phyloP scores from a whole-genome alignment of 768 basidiomycete genomes.

The Trametes villosa region DNA sequence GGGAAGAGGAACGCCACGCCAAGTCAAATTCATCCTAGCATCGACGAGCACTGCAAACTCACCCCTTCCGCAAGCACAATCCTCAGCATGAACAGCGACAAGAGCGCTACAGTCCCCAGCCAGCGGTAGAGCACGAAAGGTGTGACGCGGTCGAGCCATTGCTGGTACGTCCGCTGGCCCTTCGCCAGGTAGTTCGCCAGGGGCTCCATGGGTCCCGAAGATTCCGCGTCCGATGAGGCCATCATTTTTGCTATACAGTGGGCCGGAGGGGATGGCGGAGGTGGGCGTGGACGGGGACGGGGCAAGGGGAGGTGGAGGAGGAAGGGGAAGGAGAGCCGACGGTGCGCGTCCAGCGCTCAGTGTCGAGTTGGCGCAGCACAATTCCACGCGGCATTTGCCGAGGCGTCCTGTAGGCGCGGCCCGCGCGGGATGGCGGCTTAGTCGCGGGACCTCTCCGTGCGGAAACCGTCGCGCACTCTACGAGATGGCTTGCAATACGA shows the following conservation, averaged over 20 bases:
- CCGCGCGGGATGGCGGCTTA: neutral
- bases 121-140: conserved; percentile 91
- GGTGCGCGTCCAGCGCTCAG: neutral
- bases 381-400: conserved; percentile 16
- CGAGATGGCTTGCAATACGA: neutral
- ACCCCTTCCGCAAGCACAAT: conserved; percentile 91
- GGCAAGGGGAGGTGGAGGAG: neutral
- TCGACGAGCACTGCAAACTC: conserved; percentile 41
- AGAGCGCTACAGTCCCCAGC: conserved; percentile 72
- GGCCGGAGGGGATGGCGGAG: neutral
- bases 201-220: conserved; percentile 34
- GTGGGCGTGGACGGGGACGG: neutral
- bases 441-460: neutral
- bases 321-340: neutral
- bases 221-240: conserved; percentile 29
- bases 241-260: conserved; percentile 33
- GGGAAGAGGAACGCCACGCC: neutral
- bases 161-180: conserved; percentile 81
- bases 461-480: neutral
- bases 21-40: neutral
- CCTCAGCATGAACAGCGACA: conserved; percentile 79
- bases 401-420: too few relatives aligned
- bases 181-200: conserved; percentile 46
- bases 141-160: conserved; percentile 88
- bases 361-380: neutral